Evolutionary conservation across 1,284 basidiomycete genomes (phyloP), one percentile per base, ranked within the genome.

Genomic region (Bjerkandera adusta): DNA sequence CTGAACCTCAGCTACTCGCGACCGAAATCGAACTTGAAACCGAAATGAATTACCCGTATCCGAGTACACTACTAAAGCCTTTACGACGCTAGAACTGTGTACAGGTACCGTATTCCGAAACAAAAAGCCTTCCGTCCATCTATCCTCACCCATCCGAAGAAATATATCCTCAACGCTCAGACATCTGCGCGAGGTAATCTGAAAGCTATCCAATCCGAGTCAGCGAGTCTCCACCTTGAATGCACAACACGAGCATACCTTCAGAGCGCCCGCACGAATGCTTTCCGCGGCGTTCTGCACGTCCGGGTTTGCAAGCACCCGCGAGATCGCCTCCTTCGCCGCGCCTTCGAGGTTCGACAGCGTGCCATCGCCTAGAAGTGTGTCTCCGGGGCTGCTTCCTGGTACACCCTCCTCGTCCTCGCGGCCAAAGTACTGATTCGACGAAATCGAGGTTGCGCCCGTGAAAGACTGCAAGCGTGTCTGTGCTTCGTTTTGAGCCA

Each of bases 391-490:
- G n/a, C 37, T 27, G 16, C 59, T 65, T 33, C 64, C 67, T 25
- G 56, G 65, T 39, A 65, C 65, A 52, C 71, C 71, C 8, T 90
- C 89, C 38, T 94, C 90, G 35, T 97, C 95, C 10, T 91, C 86
- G 16, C 94, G 77, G 3, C 96, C 97, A 69, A 95, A 97, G 78
- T 97, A 97, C 54, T 92, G 88, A 63, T 85, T 97, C 33, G 92
- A 95, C 4, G 93, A 97, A 62, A 99, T 99, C 25, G 92, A 84
- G 0, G 90, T 91, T 20, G 96, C 92, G 13, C 95, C 95, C 57
- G 86, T 81, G 81, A 99, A 99, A 38, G 82, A 74, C 57, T 86
- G 81, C 36, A 98, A 71, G 7, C 96, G 82, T 16, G 77, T 69
- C 63, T 93, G 89, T 1, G 94, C 92, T 67, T 97, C 93, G 33